Conservation (phyloP, 208 protist species). For the Leishmania tropica region DNA sequence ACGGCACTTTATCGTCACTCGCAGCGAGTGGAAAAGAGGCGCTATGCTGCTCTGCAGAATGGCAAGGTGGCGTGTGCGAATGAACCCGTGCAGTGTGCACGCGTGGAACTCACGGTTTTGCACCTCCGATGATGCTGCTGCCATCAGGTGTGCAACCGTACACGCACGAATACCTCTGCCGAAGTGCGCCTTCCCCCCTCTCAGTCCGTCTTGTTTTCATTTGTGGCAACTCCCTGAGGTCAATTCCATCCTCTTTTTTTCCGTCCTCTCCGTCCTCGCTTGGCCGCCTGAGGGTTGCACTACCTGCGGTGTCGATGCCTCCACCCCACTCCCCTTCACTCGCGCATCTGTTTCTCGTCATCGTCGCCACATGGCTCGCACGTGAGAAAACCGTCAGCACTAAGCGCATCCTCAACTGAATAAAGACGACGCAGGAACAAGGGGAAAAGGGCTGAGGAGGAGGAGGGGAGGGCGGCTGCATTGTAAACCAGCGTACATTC, state of each 20-base stretch:
- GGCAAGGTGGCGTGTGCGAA: not conserved
- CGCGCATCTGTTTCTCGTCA: not conserved
- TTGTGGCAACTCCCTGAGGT: not conserved
- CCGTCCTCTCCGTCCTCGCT: not conserved
- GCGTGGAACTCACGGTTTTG: not conserved
- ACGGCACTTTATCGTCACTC: not conserved
- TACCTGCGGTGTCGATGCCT: not conserved
- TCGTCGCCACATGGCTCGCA: not conserved
- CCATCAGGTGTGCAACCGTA: not conserved
- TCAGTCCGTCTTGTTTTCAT: not conserved
- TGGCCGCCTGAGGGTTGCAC: not conserved
- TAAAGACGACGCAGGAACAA: not conserved
- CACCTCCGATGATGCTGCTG: not conserved
- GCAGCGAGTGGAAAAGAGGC: not conserved
- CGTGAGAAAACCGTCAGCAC: not conserved
- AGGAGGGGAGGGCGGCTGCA: not conserved
- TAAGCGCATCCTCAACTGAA: not conserved
- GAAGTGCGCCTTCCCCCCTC: not conserved
- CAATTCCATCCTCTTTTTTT: not conserved
- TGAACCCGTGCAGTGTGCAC: not conserved
- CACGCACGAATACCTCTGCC: not conserved
- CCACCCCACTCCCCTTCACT: not conserved
- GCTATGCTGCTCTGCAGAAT: not conserved
- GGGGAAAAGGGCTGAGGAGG: not conserved
- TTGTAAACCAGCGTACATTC: not conserved